Evolutionary conservation across 2,329 filamentous ascomycete genomes (phyloP), one percentile per base, ranked within the genome.

Genomic region (Alternaria incomplexa): DNA sequence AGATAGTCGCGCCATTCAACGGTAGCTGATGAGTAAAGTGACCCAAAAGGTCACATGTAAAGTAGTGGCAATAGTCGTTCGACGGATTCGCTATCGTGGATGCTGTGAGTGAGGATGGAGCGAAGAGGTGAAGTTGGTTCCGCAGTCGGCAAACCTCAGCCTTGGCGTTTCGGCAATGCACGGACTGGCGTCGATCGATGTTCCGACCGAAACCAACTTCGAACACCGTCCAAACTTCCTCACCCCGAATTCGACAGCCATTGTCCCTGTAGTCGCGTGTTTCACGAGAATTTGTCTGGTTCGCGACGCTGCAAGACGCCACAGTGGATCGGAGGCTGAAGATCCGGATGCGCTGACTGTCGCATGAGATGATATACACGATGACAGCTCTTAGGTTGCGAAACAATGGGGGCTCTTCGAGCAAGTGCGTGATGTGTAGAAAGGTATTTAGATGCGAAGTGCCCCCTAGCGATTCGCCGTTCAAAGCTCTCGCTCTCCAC

Each of bases 181-280:
- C 28, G 50, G 55, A 20, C 63, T 69, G 64, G 63, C 46, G 46
- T 17, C 20, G 40, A 25, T 32, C 47, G 58, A 11, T 44, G 20
- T 57, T 61, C 46, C 63, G 65, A 68, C 61, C 62, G 59, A 68
- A 65, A 72, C 69, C 55, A 63, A 63, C 45, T 50, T 71, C 65
- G 58, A 72, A 72, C 68, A 69, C 48, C 44, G 48, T 50, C 68
- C 69, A 66, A 64, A 71, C 66, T 66, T 30, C 28, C 12, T 51
- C 30, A 23, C 12, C 26, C 32, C 60, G 36, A 51, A 12, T 22
- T 50, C 61, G 53, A 58, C 59, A 62, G 58, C 32, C 58, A 58
- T 47, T 36, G n/a, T 55, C 46, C 36, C 48, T 32, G 52, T 17
- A 23, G 1, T 23, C 45, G 10, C 17, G 20, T 50, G 61, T 65